Conservation (phyloP, 1,139 yeast species). For the Chernovozyma sophiae-reginae region DNA sequence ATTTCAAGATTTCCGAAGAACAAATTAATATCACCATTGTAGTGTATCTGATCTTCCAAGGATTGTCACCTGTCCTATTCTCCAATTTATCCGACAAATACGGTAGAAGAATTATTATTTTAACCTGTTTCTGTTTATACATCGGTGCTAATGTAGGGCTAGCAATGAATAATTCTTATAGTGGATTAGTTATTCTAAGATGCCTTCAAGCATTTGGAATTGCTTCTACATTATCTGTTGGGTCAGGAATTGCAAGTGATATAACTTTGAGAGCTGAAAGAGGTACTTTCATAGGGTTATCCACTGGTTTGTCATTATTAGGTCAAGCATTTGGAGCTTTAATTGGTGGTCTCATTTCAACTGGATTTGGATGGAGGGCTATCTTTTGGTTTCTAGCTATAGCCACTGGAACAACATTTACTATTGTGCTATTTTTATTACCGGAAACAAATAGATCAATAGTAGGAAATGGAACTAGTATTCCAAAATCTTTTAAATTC, state of each 20-base stretch:
- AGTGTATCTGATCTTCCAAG: conserved; percentile 63
- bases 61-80: conserved; percentile 57
- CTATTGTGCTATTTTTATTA: conserved; percentile 36
- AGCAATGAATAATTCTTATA: conserved; percentile 51
- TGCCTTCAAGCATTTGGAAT: conserved; percentile 69
- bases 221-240: conserved; percentile 65
- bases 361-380: conserved; percentile 66
- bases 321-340: conserved; percentile 79
- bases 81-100: conserved; percentile 58
- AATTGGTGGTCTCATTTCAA: conserved; percentile 63
- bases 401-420: conserved; percentile 43
- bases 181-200: conserved; percentile 52
- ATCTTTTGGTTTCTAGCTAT: conserved; percentile 73
- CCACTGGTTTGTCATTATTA: conserved; percentile 58
- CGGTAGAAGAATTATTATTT: conserved; percentile 61
- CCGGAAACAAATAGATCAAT: conserved; percentile 72
- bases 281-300: conserved; percentile 61
- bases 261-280: conserved; percentile 56
- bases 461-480: conserved; percentile 63
- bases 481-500: conserved; percentile 32
- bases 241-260: conserved; percentile 68
- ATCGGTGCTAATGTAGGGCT: conserved; percentile 58
- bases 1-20: conserved; percentile 50
- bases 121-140: conserved; percentile 49
- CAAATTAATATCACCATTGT: conserved; percentile 61